Evolutionary conservation across 2,329 filamentous ascomycete genomes (phyloP).

Genomic region (Incumbomyces lentus): DNA sequence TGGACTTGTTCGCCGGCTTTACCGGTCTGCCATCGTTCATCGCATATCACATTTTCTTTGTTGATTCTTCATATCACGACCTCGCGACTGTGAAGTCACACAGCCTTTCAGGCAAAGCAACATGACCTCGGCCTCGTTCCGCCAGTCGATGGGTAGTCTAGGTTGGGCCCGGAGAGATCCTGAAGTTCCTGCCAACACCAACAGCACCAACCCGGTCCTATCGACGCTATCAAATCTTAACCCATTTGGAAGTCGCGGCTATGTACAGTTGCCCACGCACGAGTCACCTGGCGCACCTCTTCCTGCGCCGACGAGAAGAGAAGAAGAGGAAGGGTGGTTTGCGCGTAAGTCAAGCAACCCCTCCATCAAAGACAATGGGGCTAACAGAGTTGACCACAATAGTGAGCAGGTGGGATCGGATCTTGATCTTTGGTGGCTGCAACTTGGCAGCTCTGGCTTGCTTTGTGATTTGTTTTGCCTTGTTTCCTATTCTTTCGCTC

Average conservation of each 20-base stretch:
- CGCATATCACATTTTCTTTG: conserved; percentile 6
- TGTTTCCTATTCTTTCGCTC: conserved; percentile 73
- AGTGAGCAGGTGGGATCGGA: conserved; percentile 96
- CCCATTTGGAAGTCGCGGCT: conserved; percentile 70
- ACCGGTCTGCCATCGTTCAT: neutral
- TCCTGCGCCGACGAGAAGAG: conserved; percentile 70
- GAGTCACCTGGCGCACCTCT: conserved; percentile 75
- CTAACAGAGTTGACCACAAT: conserved; percentile 23
- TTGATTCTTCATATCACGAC: neutral
- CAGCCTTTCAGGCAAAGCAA: conserved; percentile 4
- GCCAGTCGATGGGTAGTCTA: conserved; percentile 87
- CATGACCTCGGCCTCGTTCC: conserved; percentile 84
- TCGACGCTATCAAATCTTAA: conserved; percentile 76
- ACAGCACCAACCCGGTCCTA: conserved; percentile 60
- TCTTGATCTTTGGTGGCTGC: conserved; percentile 84
- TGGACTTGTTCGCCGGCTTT: neutral
- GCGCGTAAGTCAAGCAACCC: conserved; percentile 59
- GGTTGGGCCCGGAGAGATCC: conserved; percentile 83
- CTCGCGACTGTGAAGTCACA: neutral
- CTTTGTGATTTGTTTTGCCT: conserved; percentile 84
- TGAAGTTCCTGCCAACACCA: conserved; percentile 62
- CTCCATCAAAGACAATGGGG: neutral
- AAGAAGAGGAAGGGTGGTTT: conserved; percentile 95
- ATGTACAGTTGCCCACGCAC: conserved; percentile 79
- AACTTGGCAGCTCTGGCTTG: conserved; percentile 81